Evolutionary conservation across 768 basidiomycete species (phyloP), one percentile per base, ranked within the genome.

Genomic region (Panellus pusillus): DNA sequence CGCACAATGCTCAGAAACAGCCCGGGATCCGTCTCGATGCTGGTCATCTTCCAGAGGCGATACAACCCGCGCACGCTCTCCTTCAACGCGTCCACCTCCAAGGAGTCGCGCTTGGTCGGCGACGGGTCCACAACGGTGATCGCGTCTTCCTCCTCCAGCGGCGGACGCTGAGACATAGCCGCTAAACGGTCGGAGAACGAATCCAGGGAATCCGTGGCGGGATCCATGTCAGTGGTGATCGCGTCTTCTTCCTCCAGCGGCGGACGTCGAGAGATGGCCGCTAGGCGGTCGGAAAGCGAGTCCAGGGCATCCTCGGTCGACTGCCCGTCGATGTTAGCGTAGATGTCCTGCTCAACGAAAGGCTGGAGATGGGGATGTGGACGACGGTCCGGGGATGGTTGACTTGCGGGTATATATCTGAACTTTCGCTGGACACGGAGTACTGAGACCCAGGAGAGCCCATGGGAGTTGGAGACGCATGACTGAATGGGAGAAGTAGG

Each of bases 51-150:
- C 86, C 87, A 88, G 18, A 88, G 74, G 27, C 66, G 71, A 65
- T 81, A 87, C 37, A 89, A 65, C 2, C 82, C 79, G 54, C 72
- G 75, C 44, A 87, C 76, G 29, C 78, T 74, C 35, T 80, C 76
- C 37, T 71, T 74, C 42, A 88, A 67, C 17, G 79, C 75, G 24
- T 72, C 72, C 44, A 75, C 72, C 17, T 60, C 68, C 44, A 31
- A 19, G 5, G 35, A 15, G 5, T 28, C 51, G 32, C 19, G 39
- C n/a, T 40, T 40, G 2, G 19, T 40, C 3, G n/a, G 37, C 11
- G 24, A 24, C 24, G 24, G 24, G 37, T 43, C 44, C 15, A 52
- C 47, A 11, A 52, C 58, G 14, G 54, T 46, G 19, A 28, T 28
- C 15, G 51, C 38, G 24, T 55, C 54, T 28, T 55, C 58, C 20